Evolutionary conservation across 176 grass and related monocot species (phyloP), one percentile per base, ranked within the genome.

Genomic region (Dactylis glomerata): DNA sequence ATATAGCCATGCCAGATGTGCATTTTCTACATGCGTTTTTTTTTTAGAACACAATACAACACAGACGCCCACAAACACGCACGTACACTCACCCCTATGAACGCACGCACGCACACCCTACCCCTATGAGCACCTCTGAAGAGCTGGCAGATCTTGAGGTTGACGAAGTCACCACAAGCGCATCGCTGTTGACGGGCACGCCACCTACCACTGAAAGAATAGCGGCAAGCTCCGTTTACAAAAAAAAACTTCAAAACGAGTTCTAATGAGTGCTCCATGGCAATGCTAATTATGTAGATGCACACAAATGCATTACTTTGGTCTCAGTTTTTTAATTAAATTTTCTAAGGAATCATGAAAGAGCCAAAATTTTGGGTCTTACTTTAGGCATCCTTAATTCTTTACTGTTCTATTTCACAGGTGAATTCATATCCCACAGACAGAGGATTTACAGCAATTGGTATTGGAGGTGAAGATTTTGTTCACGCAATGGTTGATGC

Each of bases 391-490:
- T 38, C 68, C 42, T 72, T 77, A 77, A 61, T 51, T 41, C 20
- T 34, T 54, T 61, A 11, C 45, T 56, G 36, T 79, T 74, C 46
- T 79, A 7, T 23, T 78, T 63, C 24, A 73, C 68, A 99, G 93
- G 96, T 99, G 77, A 99, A 99, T 80, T 92, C 91, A 68, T 99
- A 99, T 88, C 96, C 96, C 19, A 96, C 82, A 12, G 86, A 89
- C 78, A 88, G 96, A 91, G 87, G 89, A 63, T 99, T 99, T 94
- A 99, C 96, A 76, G 91, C 96, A 86, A 99, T 99, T 76, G 93
- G 93, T 85, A 92, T 84, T 47, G 93, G 96, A 82, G 93, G 91
- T 84, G 93, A 99, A 84, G 93, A 99, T 89, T 99, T 99, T 96
- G 96, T 99, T 45, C 89, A 94, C 75, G 84, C 93, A 66, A 99